Evolutionary conservation across 441 rosid genomes (phyloP).

Genomic region (Populus hybrid): DNA sequence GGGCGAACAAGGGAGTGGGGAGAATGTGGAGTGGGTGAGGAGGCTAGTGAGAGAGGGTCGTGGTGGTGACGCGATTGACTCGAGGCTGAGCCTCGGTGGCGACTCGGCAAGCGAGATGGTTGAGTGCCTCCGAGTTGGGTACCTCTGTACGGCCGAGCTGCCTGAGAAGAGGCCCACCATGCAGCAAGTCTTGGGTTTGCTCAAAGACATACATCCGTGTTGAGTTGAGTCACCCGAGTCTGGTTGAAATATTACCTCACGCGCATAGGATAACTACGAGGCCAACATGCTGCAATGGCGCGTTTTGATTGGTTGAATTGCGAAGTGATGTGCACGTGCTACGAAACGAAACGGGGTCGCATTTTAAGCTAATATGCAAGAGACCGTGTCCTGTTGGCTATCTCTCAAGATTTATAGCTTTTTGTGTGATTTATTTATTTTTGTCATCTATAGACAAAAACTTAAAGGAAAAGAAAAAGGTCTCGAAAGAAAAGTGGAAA

Average conservation of each 20-base stretch:
- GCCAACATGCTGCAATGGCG: not conserved
- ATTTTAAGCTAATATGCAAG: not conserved
- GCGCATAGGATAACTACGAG: not conserved
- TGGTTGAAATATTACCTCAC: not conserved
- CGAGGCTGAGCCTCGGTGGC: constrained; percentile 42
- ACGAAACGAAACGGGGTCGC: not conserved
- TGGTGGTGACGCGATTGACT: constrained; percentile 58
- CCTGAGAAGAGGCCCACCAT: constrained; percentile 77
- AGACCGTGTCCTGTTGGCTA: not conserved
- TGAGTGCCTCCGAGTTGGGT: constrained; percentile 76
- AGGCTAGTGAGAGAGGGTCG: constrained; percentile 60
- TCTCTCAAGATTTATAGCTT: not conserved
- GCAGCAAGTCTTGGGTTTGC: constrained; percentile 91
- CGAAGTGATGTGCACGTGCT: not conserved
- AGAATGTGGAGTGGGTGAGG: constrained; percentile 51
- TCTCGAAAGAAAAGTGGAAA: not conserved
- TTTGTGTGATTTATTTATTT: not conserved
- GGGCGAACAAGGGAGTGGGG: constrained; percentile 54
- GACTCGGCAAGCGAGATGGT: constrained; percentile 65
- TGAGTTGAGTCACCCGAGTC: not conserved
- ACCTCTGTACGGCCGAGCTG: constrained; percentile 78
- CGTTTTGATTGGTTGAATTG: too few relatives aligned
- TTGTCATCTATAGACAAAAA: constrained; percentile 12
- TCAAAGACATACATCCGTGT: constrained; percentile 59
- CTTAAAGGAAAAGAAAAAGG: not conserved